Evolutionary conservation across 2,329 filamentous ascomycete genomes (phyloP), one percentile per base, ranked within the genome.

Genomic region (Phialophora chinensis): DNA sequence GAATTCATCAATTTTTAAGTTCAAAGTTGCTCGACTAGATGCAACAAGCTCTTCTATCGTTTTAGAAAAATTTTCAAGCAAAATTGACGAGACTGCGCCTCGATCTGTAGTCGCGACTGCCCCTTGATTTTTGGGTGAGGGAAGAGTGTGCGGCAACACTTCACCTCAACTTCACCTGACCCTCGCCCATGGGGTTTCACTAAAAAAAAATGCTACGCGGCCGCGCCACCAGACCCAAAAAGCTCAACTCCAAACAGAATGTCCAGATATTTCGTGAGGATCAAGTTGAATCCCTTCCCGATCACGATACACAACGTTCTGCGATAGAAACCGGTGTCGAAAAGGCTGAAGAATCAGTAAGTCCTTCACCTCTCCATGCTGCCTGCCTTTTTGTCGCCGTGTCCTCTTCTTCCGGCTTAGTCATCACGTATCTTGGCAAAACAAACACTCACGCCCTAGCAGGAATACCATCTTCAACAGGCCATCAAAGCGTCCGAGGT

Each of bases 401-500:
- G 66, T 62, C 68, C 61, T 68, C 33, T 64, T 66, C 68, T 42
- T 20, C 33, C 23, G 31, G 63, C 68, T 68, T 71, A 71, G 65
- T 69, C 66, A 63, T 60, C 62, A 49, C 17, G 17, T 38, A 17
- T 65, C 62, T 66, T 65, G 61, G 49, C 60, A 35, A 55, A 31
- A 69, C 60, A 44, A 60, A 65, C 71, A 68, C 61, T 67, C 67
- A 60, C 60, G 53, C 63, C 72, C 62, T 56, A 12, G 64, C 69
- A 97, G 93, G 93, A 97, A 90, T 93, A 92, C 82, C 93, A 97
- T 89, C 84, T 97, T 72, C 93, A 97, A 82, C 91, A 90, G 69
- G 92, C 93, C 71, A 90, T 90, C 72, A 88, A 86, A 74, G 87
- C 87, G 60, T 82, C 84, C 53, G 83, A 84, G 73, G 79, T 79